Conservation (phyloP, 2,329 filamentous ascomycete genomes). For the Trichoderma aggressivum region DNA sequence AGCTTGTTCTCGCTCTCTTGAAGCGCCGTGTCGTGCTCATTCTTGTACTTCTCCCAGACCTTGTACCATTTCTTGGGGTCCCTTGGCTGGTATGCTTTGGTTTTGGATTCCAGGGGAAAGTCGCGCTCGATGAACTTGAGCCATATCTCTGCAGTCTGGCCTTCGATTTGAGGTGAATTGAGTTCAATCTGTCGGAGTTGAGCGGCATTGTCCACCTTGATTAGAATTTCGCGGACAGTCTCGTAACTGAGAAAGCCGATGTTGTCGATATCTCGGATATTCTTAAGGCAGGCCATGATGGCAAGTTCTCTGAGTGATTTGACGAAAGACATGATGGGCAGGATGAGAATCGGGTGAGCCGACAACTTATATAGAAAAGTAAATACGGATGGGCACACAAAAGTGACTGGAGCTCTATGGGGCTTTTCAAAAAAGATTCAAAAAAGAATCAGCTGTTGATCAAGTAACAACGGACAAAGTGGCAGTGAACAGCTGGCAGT, state of each 20-base stretch:
- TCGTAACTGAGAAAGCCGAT: constrained; percentile 69
- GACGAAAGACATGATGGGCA: constrained; percentile 36
- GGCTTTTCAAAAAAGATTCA: background rate
- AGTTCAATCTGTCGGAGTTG: constrained; percentile 74
- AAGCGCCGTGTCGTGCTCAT: constrained; percentile 55
- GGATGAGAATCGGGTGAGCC: background rate
- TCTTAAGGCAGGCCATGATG: constrained; percentile 49
- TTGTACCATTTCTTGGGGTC: constrained; percentile 72
- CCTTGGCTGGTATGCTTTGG: constrained; percentile 61
- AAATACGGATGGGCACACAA: background rate
- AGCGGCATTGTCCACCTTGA: constrained; percentile 65
- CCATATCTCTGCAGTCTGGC: constrained; percentile 72
- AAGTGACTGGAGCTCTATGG: background rate
- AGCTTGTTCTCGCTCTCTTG: constrained; percentile 59
- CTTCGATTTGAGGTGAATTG: constrained; percentile 72
- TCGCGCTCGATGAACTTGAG: constrained; percentile 72
- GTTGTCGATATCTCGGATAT: constrained; percentile 58
- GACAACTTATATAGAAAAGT: background rate
- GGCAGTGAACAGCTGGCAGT: background rate
- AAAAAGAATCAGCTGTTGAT: background rate
- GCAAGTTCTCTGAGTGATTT: constrained; percentile 53
- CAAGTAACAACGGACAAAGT: background rate
- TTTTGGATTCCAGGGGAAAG: constrained; percentile 62
- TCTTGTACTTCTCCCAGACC: constrained; percentile 68
- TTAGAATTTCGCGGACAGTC: constrained; percentile 61